Percentiles rank a stretch among this genome's conserved stretches.
These are phyloP conservation scores for Penicillium fimorum DNA, from an alignment of 495 filamentous ascomycete species.

Conservation along the genomic window DNA sequence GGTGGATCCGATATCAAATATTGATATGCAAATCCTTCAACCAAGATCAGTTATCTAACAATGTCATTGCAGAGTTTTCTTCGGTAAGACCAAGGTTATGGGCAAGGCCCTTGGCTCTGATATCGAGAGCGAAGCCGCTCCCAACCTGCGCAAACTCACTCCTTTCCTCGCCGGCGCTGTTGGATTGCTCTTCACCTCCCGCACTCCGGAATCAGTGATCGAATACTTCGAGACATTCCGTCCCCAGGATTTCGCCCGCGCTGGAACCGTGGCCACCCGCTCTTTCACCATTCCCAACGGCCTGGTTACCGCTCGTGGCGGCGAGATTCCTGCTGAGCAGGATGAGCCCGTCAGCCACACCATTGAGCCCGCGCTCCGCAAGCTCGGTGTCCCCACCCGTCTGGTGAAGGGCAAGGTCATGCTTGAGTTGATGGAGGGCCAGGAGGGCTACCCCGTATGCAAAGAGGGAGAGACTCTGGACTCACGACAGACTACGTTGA, in stretches of 20 bases:
- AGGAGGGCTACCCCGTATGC: slow-evolving; percentile 69
- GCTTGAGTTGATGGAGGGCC: slow-evolving; percentile 71
- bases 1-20: slow-evolving; percentile 10
- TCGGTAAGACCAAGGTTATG: slow-evolving; percentile 99
- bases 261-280: slow-evolving; percentile 71
- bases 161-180: slow-evolving; percentile 76
- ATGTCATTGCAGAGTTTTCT: slow-evolving; percentile 70
- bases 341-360: slow-evolving; percentile 85
- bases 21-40: slow-evolving; percentile 5
- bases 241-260: slow-evolving; percentile 82
- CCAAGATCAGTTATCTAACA: neutral
- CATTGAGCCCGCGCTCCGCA: slow-evolving; percentile 81
- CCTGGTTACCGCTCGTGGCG: slow-evolving; percentile 68
- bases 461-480: slow-evolving; percentile 78
- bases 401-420: slow-evolving; percentile 85
- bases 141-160: slow-evolving; percentile 66
- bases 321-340: slow-evolving; percentile 71
- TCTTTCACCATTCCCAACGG: slow-evolving; percentile 77
- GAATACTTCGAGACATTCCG: slow-evolving; percentile 66
- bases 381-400: slow-evolving; percentile 82
- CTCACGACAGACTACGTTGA: slow-evolving; percentile 80
- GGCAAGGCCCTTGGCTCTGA: slow-evolving; percentile 79
- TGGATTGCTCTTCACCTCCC: slow-evolving; percentile 86
- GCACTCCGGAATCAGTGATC: slow-evolving; percentile 58
- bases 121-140: slow-evolving; percentile 71